Conservation (phyloP, 2,329 filamentous ascomycete genomes). For the Beauveria sp. region DNA sequence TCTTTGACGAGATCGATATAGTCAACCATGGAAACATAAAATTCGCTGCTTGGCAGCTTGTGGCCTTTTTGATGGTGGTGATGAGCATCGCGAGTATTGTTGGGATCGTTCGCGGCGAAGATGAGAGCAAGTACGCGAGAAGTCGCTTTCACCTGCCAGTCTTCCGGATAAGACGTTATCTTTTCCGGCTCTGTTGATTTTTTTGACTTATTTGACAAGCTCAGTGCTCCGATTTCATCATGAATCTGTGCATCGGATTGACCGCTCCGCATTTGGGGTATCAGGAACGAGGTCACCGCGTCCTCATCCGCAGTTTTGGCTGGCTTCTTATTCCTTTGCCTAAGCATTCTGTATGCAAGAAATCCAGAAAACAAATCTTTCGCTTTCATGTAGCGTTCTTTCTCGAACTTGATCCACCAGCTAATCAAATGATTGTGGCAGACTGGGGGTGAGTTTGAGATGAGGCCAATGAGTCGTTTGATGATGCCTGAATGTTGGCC, state of each 20-base stretch:
- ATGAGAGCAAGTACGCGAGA: conserved; percentile 73
- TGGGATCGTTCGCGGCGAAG: conserved; percentile 69
- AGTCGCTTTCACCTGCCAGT: conserved; percentile 83
- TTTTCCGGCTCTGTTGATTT: conserved; percentile 48
- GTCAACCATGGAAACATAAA: conserved; percentile 82
- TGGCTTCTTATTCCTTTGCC: conserved; percentile 60
- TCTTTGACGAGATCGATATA: conserved; percentile 79
- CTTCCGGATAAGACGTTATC: conserved; percentile 62
- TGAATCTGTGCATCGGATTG: conserved; percentile 64
- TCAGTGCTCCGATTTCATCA: conserved; percentile 58
- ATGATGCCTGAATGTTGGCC: conserved; percentile 76
- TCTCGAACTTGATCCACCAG: conserved; percentile 69
- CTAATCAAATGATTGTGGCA: conserved; percentile 70
- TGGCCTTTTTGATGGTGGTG: conserved; percentile 43
- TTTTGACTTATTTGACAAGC: conserved; percentile 43
- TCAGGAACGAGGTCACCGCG: conserved; percentile 58
- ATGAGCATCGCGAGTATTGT: conserved; percentile 24
- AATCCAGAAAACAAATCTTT: conserved; percentile 75
- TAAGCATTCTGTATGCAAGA: conserved; percentile 69
- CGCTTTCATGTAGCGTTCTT: conserved; percentile 58
- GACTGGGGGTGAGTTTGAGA: conserved; percentile 66
- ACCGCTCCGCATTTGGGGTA: conserved; percentile 65
- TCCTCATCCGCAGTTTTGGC: conserved; percentile 49
- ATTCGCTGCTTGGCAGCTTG: conserved; percentile 71
- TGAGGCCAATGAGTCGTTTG: conserved; percentile 73